Evolutionary conservation across 768 basidiomycete species (phyloP).

Genomic region (Phallus indusiatus): DNA sequence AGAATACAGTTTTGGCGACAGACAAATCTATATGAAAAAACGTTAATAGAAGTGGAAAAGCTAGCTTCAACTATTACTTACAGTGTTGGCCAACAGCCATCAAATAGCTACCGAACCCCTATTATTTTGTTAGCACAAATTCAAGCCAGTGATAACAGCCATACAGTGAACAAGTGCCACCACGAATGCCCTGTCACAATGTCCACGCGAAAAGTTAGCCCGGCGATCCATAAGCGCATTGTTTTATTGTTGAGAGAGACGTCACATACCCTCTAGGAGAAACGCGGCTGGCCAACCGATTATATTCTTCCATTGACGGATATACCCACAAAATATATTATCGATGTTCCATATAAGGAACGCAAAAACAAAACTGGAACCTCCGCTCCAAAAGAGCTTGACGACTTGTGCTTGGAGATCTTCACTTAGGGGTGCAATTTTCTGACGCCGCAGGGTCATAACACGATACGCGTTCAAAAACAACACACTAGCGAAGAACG

Average conservation of each 20-base stretch:
- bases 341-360: conserved; percentile 77
- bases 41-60: not conserved
- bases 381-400: conserved; percentile 43
- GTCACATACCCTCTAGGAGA: conserved; percentile 46
- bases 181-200: conserved; percentile 50
- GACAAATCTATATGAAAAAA: conserved; percentile 16
- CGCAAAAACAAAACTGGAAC: conserved; percentile 47
- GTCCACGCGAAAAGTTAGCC: not conserved
- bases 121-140: conserved; percentile 12
- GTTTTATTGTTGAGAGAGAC: not conserved
- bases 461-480: conserved; percentile 38
- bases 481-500: conserved; percentile 57
- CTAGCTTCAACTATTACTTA: conserved; percentile 14
- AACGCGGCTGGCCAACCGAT: conserved; percentile 62
- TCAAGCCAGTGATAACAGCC: conserved; percentile 11
- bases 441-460: conserved; percentile 37
- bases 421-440: conserved; percentile 28
- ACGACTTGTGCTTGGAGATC: conserved; percentile 32
- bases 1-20: conserved; percentile 5
- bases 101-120: conserved; percentile 27
- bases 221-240: too few relatives aligned
- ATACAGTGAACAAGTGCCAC: conserved; percentile 64
- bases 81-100: conserved; percentile 25
- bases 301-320: conserved; percentile 45
- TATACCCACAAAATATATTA: conserved; percentile 56